These are phyloP conservation scores for Acer yangbiense DNA, from an alignment of 345 rosid genomes.

Conservation along the genomic window DNA sequence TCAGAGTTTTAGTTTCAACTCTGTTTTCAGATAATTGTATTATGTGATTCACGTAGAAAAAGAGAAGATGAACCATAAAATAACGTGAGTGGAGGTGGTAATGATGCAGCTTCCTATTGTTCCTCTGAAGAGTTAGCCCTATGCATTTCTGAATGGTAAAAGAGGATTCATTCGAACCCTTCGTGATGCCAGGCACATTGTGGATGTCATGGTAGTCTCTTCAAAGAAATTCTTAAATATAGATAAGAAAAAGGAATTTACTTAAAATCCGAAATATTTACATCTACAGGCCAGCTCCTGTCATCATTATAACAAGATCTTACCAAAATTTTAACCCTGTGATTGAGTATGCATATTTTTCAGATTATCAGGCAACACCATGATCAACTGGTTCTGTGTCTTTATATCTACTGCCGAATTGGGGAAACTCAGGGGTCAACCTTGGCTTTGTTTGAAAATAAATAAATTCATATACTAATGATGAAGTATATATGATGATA, in stretches of 20 bases:
- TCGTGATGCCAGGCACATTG: not conserved
- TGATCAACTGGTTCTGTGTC: not conserved
- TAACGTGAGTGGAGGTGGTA: not conserved
- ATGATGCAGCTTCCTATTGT: not conserved
- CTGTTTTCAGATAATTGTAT: not conserved
- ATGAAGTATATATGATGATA: no score
- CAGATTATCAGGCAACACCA: not conserved
- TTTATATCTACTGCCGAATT: not conserved
- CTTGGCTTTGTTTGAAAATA: not conserved
- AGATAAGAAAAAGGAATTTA: not conserved
- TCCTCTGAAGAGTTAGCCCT: not conserved
- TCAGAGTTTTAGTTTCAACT: no score
- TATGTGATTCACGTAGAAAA: not conserved
- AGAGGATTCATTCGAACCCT: not conserved
- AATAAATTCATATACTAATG: no score
- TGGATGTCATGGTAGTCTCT: slow-evolving; percentile 2
- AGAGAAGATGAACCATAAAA: not conserved
- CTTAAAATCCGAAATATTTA: not conserved
- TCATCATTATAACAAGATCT: slow-evolving; percentile 1
- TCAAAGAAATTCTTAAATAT: not conserved
- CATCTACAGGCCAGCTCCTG: not conserved
- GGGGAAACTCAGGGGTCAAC: not conserved
- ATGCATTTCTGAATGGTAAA: not conserved
- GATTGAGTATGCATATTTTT: not conserved
- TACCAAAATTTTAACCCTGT: not conserved